Evolutionary conservation across 257 asterid species (phyloP), one percentile per base, ranked within the genome.

Genomic region (Verbena officinalis): DNA sequence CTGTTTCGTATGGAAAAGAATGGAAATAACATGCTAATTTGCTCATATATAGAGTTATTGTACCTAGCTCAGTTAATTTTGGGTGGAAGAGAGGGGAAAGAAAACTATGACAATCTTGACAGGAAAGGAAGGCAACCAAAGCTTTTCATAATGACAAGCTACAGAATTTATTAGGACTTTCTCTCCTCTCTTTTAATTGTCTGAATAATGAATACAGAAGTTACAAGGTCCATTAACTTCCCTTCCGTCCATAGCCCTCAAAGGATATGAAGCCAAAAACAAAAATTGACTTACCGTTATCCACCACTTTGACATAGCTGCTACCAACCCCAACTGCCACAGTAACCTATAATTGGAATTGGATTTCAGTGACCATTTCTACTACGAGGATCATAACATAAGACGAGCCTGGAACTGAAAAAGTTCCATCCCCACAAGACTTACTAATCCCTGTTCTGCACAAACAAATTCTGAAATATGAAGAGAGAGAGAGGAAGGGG

Each of bases 271-370:
- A 58, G 13, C n/a, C 57, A 17, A 36, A 55, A 38, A 22, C 0
- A 59, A 54, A 51, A 55, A 54, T 6, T 27, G 67, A 73, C 83
- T 69, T 75, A 89, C 97, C 96, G 72, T 92, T 85, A 79, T 89
- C 97, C 67, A 70, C 76, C 64, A 89, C 98, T 80, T 84, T 89
- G 43, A 87, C 77, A 50, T 73, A 78, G 82, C 81, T 75, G 81
- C 87, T 84, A 74, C 84, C 84, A 24, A 84, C 80, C 33, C 86
- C 84, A 33, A 91, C 79, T 12, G 89, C 76, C 69, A 89, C 87
- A 50, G 77, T 78, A 67, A 89, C 89, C 98, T 92, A 87, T 60
- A 74, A 44, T 19, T 48, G 62, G 23, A 50, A 55, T 55, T 21
- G 61, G 64, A 31, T 48, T 62, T 38, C 19, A 30, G 67, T 34